Evolutionary conservation across 441 rosid species (phyloP).

Genomic region (Eutrema salsugineum): DNA sequence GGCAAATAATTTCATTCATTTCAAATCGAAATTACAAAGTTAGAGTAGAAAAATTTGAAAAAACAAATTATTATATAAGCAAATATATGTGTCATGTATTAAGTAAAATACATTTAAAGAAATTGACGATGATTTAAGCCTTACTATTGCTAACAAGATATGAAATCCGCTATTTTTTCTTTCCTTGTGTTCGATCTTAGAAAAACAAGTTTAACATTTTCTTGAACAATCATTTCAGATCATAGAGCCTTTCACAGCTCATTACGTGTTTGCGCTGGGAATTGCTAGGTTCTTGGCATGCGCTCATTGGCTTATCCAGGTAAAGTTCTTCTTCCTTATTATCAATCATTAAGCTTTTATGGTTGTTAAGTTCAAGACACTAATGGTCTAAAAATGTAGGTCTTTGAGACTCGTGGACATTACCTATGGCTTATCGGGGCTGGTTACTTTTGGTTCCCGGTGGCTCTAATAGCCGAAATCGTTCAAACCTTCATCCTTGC

Average conservation of each 20-base stretch:
- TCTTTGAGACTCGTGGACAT: conserved; percentile 45
- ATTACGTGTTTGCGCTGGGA: conserved; percentile 83
- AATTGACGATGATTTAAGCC: too few species aligned
- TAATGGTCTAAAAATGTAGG: conserved; percentile 33
- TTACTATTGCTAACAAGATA: too few species aligned
- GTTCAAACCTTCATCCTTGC: conserved; percentile 84
- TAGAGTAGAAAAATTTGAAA: too few species aligned
- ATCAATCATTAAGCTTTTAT: background rate
- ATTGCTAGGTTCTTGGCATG: conserved; percentile 68
- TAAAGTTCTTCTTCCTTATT: conserved; percentile 4
- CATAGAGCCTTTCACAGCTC: conserved; percentile 82
- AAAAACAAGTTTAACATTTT: background rate
- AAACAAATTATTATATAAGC: too few species aligned
- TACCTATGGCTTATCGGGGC: conserved; percentile 47
- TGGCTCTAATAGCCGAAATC: conserved; percentile 50
- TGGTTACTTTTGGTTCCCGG: conserved; percentile 66
- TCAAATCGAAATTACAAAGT: too few species aligned
- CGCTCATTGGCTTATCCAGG: conserved; percentile 80
- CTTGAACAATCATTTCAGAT: conserved; percentile 40
- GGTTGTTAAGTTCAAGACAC: background rate
- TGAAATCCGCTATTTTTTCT: too few species aligned
- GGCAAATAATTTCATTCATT: too few species aligned
- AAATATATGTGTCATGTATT: too few species aligned
- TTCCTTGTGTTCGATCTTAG: too few species aligned
- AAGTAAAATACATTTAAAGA: too few species aligned